A percentile compares a stretch with the other conserved stretches of the same genome.
These are phyloP conservation scores for Chiua virens DNA, from an alignment of 768 basidiomycete genomes.

Conservation along the genomic window DNA sequence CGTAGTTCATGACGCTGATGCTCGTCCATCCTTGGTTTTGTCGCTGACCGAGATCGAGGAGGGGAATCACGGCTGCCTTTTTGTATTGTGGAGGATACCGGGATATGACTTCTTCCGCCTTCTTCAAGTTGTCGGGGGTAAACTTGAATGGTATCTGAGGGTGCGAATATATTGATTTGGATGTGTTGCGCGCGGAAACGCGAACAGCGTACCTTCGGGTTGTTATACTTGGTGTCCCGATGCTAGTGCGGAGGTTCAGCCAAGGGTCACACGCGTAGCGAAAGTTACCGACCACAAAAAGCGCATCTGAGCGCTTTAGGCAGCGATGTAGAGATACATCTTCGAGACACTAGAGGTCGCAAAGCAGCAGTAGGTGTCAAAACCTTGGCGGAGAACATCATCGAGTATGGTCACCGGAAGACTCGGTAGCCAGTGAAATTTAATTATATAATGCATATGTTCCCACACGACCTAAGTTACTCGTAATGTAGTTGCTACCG, in stretches of 20 bases:
- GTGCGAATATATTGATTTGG: neutral
- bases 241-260: conserved; percentile 54
- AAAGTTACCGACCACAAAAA: conserved; percentile 72
- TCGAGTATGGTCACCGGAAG: neutral
- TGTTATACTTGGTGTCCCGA: conserved; percentile 93
- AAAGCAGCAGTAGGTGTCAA: conserved; percentile 10
- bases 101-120: conserved; percentile 85
- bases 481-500: too few relatives aligned
- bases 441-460: conserved; percentile 1
- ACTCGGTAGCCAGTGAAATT: neutral
- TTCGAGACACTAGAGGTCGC: conserved; percentile 19
- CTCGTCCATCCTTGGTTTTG: conserved; percentile 99
- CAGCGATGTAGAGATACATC: conserved; percentile 39
- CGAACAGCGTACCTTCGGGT: conserved; percentile 63
- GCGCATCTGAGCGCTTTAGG: conserved; percentile 71
- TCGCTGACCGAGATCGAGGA: conserved; percentile 93
- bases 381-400: conserved; percentile 24
- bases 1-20: conserved; percentile 98
- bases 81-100: conserved; percentile 97
- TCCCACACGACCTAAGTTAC: conserved; percentile 9
- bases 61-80: conserved; percentile 96
- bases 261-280: conserved; percentile 6
- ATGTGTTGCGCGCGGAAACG: neutral
- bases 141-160: conserved; percentile 88
- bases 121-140: conserved; percentile 75